Base-by-base conservation (phyloP, 2,329 filamentous ascomycete species). In the Colletotrichum higginsianum region DNA sequence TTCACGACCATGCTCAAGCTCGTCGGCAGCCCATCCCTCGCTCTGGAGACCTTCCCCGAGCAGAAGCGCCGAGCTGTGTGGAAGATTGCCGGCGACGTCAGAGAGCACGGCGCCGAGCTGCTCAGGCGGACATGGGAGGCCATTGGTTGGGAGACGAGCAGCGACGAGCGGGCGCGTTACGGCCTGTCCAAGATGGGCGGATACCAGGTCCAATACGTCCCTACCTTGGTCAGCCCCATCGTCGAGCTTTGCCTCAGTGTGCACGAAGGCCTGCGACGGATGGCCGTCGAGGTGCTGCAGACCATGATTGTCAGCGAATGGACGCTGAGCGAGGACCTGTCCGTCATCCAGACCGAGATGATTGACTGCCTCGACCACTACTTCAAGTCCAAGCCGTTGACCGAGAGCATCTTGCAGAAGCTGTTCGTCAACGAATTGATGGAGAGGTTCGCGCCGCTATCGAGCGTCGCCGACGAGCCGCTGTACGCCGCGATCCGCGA, bases 241-340 rank as follows among this genome's bases (percentile, higher is more conserved):
- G 93, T 98, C 30, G 94, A 97, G 81, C 88, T 99, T 12, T 99
- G 96, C 79, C 87, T 99, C 67, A 98, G 96, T 78, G 95, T 98
- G 4, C 96, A 99, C 76, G 94, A 97, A 80, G 95, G 95, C 4
- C 85, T 99, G 67, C 90, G 96, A 72, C 91, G 90, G 74, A 96
- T 97, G 81, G 96, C 96, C 0, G 95, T 98, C 40, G 94, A 98
- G 80, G 93, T 99, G 23, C 83, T 99, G 73, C 95, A 98, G 80
- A 97, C 95, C 3, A 99, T 99, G 96, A 97, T 99, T 77, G 92
- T 98, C 75, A 97, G 95, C 82, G 96, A 99, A 82, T 99, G 96
- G 96, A 95, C 95, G 18, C 83, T 99, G 74, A 98, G 95, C 79
- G 94, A 98, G 79, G 96, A 98, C 79, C 84, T 99, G 58, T 93